A percentile compares a stretch with the other conserved stretches of the same genome.
These are phyloP conservation scores for Chrysochromulina parva DNA, from an alignment of 78 protist species.

Conservation along the genomic window DNA sequence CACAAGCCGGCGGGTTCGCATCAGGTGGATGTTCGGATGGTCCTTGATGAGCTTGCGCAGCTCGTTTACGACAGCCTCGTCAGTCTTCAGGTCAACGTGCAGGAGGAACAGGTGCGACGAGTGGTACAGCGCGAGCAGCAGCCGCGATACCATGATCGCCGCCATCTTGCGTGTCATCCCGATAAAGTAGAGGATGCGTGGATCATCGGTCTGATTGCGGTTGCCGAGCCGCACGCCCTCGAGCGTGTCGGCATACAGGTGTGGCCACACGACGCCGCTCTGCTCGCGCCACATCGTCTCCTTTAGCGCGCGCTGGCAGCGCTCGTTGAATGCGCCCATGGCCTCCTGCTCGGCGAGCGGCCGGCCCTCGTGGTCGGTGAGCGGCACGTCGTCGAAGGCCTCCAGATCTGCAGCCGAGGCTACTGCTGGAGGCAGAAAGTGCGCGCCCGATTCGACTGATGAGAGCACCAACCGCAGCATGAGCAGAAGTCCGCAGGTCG, in stretches of 20 bases:
- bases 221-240: background rate
- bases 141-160: background rate
- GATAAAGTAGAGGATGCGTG: constrained; percentile 14
- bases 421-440: no score
- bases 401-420: background rate
- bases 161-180: background rate
- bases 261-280: background rate
- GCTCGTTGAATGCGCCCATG: background rate
- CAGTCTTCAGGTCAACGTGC: constrained; percentile 4
- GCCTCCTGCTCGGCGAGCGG: no score
- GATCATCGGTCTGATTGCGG: background rate
- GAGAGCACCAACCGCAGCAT: no score
- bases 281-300: background rate
- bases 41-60: background rate
- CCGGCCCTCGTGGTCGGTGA: background rate
- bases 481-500: no score
- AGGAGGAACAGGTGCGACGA: background rate
- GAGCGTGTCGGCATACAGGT: background rate
- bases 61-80: background rate
- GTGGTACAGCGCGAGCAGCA: constrained; percentile 10
- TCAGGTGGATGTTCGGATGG: background rate
- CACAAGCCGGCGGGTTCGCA: background rate
- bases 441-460: no score
- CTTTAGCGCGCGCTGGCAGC: background rate
- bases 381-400: background rate